A percentile compares a stretch with the other conserved stretches of the same genome.
These are phyloP conservation scores for Ustilago nuda DNA, from an alignment of 1,284 basidiomycete species.

Conservation along the genomic window DNA sequence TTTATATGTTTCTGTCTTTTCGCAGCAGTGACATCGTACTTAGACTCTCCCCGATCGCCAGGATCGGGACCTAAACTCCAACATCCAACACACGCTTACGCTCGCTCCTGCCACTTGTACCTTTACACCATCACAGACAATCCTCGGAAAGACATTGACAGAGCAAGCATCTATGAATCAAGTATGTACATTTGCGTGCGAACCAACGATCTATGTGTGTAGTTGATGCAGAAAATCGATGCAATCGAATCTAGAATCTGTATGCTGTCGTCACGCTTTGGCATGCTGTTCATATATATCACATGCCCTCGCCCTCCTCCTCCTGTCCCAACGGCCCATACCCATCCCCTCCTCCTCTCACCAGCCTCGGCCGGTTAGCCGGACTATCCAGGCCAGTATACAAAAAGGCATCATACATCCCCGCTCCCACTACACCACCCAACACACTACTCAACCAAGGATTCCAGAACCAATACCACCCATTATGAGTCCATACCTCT, in stretches of 20 bases:
- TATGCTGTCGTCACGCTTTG: background rate
- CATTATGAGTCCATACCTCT: constrained; percentile 71
- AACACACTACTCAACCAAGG: constrained; percentile 68
- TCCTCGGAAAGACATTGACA: background rate
- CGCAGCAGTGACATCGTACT: background rate
- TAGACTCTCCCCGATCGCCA: background rate
- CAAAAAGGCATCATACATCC: constrained; percentile 68
- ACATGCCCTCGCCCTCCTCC: constrained; percentile 2
- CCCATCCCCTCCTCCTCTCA: background rate
- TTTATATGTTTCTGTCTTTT: background rate
- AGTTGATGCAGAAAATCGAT: background rate
- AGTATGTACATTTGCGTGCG: background rate
- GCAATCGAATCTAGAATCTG: background rate
- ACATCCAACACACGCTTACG: too few species aligned
- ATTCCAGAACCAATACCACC: constrained; percentile 83
- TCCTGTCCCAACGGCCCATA: constrained; percentile 6
- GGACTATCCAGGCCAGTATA: constrained; percentile 69
- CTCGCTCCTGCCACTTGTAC: too few species aligned
- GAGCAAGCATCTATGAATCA: background rate
- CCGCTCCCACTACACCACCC: constrained; percentile 67
- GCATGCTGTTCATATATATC: background rate
- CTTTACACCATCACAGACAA: too few species aligned
- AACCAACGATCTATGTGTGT: background rate
- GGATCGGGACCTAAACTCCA: background rate
- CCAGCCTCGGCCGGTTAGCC: constrained; percentile 49